phyloP scores from a whole-genome alignment of 768 basidiomycete genomes.

The Paxillus ammoniavirescens region DNA sequence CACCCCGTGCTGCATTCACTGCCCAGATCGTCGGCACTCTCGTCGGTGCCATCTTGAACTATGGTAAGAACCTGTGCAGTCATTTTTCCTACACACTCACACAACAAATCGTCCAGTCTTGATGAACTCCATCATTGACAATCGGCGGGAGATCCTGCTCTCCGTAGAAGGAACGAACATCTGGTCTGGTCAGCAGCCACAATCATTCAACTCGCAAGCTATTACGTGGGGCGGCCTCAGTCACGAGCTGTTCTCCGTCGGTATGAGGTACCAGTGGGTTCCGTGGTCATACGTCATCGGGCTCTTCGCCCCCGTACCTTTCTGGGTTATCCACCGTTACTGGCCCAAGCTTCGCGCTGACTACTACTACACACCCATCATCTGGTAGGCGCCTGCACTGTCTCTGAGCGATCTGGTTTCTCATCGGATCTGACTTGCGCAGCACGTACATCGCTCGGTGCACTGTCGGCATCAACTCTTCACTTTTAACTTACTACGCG shows the following conservation, averaged over 20 bases:
- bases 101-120: slow-evolving; percentile 42
- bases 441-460: slow-evolving; percentile 20
- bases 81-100: neutral
- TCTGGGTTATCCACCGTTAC: slow-evolving; percentile 38
- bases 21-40: slow-evolving; percentile 58
- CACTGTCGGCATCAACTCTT: slow-evolving; percentile 29
- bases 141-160: slow-evolving; percentile 48
- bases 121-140: slow-evolving; percentile 58
- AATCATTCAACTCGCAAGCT: slow-evolving; percentile 32
- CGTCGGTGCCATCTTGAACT: slow-evolving; percentile 49
- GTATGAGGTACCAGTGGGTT: slow-evolving; percentile 38
- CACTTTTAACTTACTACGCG: slow-evolving; percentile 9
- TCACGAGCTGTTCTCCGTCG: slow-evolving; percentile 32
- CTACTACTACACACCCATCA: slow-evolving; percentile 29
- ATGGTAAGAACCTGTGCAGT: slow-evolving; percentile 27
- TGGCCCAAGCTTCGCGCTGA: slow-evolving; percentile 32
- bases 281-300: slow-evolving; percentile 36
- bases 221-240: slow-evolving; percentile 41
- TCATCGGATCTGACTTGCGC: slow-evolving; percentile 4
- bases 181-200: slow-evolving; percentile 32
- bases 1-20: slow-evolving; percentile 61
- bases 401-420: neutral
- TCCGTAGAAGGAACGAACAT: slow-evolving; percentile 51
- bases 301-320: slow-evolving; percentile 36
- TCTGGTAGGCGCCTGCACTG: slow-evolving; percentile 18